Conservation (phyloP, 2,329 filamentous ascomycete species). For the Neonectria neomacrospora region DNA sequence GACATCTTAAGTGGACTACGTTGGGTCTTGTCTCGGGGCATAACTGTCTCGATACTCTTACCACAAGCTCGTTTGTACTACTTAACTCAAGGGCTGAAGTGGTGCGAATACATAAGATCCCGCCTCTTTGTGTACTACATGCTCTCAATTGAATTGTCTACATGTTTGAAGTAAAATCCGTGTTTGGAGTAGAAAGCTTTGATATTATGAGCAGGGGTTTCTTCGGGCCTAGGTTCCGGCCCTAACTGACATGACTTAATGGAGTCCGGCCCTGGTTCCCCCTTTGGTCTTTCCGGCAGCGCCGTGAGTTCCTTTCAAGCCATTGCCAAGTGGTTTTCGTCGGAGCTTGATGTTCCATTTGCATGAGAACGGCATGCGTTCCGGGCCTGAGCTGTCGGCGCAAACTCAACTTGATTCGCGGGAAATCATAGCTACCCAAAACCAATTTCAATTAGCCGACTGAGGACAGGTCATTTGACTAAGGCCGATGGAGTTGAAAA, state of each 20-base stretch:
- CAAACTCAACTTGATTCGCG: background rate
- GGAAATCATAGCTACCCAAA: background rate
- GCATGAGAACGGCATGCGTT: background rate
- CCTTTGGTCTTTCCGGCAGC: background rate
- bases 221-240: background rate
- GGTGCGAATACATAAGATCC: background rate
- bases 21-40: background rate
- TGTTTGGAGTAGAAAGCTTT: too few species aligned
- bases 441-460: background rate
- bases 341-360: conserved; percentile 7
- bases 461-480: background rate
- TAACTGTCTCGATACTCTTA: background rate
- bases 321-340: background rate
- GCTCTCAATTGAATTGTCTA: background rate
- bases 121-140: background rate
- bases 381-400: background rate
- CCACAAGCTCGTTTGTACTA: background rate
- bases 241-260: background rate
- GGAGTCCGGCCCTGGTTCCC: background rate
- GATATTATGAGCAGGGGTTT: background rate
- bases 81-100: background rate
- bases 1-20: background rate
- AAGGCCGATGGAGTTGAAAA: background rate
- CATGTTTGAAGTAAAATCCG: background rate
- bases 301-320: background rate